Conservation (phyloP, 139 green algal genomes). For the Chlorella sp. region DNA sequence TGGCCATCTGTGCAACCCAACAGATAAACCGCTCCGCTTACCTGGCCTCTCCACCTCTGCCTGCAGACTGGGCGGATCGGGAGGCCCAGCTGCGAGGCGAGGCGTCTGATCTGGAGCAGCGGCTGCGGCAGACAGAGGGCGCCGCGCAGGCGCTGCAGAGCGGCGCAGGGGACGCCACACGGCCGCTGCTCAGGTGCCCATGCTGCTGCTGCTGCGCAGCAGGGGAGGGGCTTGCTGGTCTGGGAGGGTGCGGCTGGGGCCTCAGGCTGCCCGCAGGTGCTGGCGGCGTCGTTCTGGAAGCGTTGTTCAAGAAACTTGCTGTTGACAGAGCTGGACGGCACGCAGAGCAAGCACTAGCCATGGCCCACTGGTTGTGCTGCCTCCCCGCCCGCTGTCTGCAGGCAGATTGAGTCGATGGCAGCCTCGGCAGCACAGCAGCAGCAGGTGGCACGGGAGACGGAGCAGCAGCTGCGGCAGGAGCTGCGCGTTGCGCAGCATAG, state of each 20-base stretch:
- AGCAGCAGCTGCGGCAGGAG: conserved; percentile 43
- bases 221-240: neutral
- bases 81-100: conserved; percentile 51
- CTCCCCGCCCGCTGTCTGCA: neutral
- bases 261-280: neutral
- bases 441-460: conserved; percentile 37
- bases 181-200: conserved; percentile 52
- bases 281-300: neutral
- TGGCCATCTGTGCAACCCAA: no score
- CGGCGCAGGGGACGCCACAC: conserved; percentile 37
- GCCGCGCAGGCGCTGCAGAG: conserved; percentile 46
- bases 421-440: conserved; percentile 43
- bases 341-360: neutral
- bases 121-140: conserved; percentile 49
- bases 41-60: neutral
- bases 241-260: no score
- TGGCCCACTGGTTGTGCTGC: no score
- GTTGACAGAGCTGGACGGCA: neutral
- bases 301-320: neutral
- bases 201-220: neutral
- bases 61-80: conserved; percentile 29
- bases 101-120: conserved; percentile 40
- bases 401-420: conserved; percentile 67
- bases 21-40: no score
- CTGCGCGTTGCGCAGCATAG: conserved; percentile 37